Conservation (phyloP, 805 yeast species). For the Torulaspora indica region DNA sequence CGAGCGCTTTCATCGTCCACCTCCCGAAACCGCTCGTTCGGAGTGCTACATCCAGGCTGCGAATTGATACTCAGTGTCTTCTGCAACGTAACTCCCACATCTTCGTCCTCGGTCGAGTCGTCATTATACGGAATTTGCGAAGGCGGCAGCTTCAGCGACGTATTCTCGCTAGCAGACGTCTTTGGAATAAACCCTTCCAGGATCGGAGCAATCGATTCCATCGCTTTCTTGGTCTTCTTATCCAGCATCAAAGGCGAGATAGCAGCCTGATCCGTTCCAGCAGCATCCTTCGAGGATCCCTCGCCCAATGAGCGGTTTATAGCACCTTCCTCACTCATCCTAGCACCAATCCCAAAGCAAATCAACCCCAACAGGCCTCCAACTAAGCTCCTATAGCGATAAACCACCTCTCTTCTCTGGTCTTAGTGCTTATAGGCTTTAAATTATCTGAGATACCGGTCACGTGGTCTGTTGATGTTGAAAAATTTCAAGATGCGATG, state of each 20-base stretch:
- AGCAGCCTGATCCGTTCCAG: constrained; percentile 10
- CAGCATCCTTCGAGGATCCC: background rate
- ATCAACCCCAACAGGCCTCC: no score
- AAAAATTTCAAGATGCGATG: constrained; percentile 1
- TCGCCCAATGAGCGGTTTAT: background rate
- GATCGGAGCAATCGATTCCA: constrained; percentile 77
- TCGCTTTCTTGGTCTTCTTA: constrained; percentile 48
- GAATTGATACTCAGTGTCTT: constrained; percentile 28
- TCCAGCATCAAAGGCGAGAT: constrained; percentile 34
- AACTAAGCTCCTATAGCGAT: no score
- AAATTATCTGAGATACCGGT: background rate
- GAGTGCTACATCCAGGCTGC: constrained; percentile 14
- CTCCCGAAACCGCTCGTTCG: constrained; percentile 7
- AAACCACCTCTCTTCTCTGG: no score
- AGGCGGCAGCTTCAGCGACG: constrained; percentile 35
- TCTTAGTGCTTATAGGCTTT: background rate
- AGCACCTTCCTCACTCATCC: constrained; percentile 3
- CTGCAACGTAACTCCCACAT: constrained; percentile 24
- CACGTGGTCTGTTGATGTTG: constrained; percentile 1
- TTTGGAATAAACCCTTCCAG: constrained; percentile 69
- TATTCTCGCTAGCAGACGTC: constrained; percentile 51
- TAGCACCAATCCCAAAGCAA: no score
- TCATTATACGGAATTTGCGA: constrained; percentile 25
- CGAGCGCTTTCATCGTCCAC: constrained; percentile 11
- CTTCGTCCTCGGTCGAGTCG: constrained; percentile 24